Evolutionary conservation across 768 basidiomycete genomes (phyloP).

Genomic region (Chalciporus chontae): DNA sequence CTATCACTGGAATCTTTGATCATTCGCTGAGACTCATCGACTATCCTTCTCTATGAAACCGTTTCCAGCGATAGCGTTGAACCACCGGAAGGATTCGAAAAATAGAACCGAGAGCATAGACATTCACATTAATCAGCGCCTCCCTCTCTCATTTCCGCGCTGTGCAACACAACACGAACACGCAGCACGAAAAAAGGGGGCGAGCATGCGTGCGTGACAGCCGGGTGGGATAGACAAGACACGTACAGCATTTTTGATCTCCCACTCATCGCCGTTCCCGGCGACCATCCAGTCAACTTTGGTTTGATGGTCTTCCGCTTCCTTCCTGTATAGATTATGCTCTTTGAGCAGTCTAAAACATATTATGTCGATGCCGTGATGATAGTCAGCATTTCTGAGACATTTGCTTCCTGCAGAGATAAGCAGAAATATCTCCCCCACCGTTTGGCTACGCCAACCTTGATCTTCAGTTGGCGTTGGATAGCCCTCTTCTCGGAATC

Average conservation of each 20-base stretch:
- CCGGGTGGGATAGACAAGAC: conserved; percentile 6
- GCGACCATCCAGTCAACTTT: conserved; percentile 62
- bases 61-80: neutral
- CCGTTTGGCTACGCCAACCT: conserved; percentile 64
- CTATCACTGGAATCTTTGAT: conserved; percentile 61
- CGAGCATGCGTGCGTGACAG: neutral
- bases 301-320: conserved; percentile 53
- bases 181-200: conserved; percentile 11
- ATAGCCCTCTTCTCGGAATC: conserved; percentile 32
- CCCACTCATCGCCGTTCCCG: conserved; percentile 68
- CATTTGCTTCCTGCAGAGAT: conserved; percentile 4
- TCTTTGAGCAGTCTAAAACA: conserved; percentile 65
- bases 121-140: conserved; percentile 18
- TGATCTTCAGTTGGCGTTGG: conserved; percentile 74
- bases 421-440: conserved; percentile 32
- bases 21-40: conserved; percentile 82
- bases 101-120: conserved; percentile 12
- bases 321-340: conserved; percentile 57
- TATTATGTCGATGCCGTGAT: conserved; percentile 11
- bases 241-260: conserved; percentile 70
- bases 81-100: conserved; percentile 5
- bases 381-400: conserved; percentile 5
- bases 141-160: conserved; percentile 27
- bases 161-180: conserved; percentile 14
- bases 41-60: conserved; percentile 50